These are phyloP conservation scores for Bipolaris gigantea DNA, from an alignment of 2,329 filamentous ascomycete genomes.

Conservation along the genomic window DNA sequence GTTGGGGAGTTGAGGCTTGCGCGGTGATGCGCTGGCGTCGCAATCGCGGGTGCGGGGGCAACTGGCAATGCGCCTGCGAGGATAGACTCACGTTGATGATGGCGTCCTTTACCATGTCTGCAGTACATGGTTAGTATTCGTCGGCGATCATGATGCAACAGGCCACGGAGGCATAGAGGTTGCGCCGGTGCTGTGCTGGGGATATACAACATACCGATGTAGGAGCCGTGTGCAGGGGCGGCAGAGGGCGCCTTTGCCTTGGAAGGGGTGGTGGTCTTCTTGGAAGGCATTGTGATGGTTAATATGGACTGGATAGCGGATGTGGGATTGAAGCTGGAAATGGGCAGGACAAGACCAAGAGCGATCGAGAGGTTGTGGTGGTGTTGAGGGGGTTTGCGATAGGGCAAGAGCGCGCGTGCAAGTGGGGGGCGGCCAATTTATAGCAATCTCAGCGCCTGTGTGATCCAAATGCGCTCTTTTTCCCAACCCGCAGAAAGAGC, in stretches of 20 bases:
- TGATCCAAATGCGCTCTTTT: slow-evolving; percentile 21
- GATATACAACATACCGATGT: slow-evolving; percentile 61
- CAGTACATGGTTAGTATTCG: slow-evolving; percentile 55
- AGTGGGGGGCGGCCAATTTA: slow-evolving; percentile 32
- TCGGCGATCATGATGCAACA: slow-evolving; percentile 54
- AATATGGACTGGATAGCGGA: slow-evolving; percentile 30
- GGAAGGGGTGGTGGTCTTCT: slow-evolving; percentile 60
- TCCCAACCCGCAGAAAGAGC: not conserved
- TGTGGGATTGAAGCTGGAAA: slow-evolving; percentile 37
- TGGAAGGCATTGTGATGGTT: slow-evolving; percentile 62
- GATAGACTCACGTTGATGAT: slow-evolving; percentile 68
- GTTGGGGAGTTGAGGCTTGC: slow-evolving; percentile 29
- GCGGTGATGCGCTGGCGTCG: slow-evolving; percentile 42
- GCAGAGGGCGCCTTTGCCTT: slow-evolving; percentile 60
- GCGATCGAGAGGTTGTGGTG: slow-evolving; percentile 23
- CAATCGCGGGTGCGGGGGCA: slow-evolving; percentile 30
- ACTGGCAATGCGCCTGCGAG: slow-evolving; percentile 51
- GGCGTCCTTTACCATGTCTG: slow-evolving; percentile 75
- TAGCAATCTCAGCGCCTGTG: slow-evolving; percentile 21
- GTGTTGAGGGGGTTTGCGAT: slow-evolving; percentile 30
- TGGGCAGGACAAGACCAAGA: slow-evolving; percentile 30
- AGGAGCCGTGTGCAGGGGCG: slow-evolving; percentile 62
- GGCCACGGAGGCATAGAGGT: not conserved
- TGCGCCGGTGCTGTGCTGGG: slow-evolving; percentile 44
- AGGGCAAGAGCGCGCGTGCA: slow-evolving; percentile 30